Evolutionary conservation across 768 basidiomycete genomes (phyloP).

Genomic region (Termitomyces sp.): DNA sequence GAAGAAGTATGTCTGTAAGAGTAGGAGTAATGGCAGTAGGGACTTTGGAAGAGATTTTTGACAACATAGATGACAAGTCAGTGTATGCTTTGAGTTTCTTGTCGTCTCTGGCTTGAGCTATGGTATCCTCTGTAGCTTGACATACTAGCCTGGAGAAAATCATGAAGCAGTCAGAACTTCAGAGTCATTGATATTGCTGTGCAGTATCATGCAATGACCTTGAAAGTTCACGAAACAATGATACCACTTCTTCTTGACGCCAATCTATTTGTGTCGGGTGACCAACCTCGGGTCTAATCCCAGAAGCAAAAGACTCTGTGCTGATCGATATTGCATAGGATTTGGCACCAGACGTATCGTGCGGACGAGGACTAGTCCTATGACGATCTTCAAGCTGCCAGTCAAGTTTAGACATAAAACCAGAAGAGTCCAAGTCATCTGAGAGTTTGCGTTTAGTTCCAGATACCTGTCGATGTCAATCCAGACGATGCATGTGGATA

Average conservation of each 20-base stretch:
- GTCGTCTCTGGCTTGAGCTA: conserved; percentile 40
- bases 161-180: not conserved
- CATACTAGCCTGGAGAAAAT: conserved; percentile 37
- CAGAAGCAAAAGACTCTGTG: not conserved
- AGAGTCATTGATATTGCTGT: conserved; percentile 5
- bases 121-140: conserved; percentile 40
- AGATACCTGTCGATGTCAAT: conserved; percentile 6
- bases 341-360: not conserved
- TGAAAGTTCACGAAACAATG: conserved; percentile 39
- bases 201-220: conserved; percentile 27
- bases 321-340: not conserved
- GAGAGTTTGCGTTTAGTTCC: conserved; percentile 10
- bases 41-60: conserved; percentile 40
- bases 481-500: not conserved
- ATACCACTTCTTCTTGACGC: conserved; percentile 23
- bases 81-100: conserved; percentile 47
- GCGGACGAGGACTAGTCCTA: not conserved
- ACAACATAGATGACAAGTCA: conserved; percentile 44
- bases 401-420: not conserved
- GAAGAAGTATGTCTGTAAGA: conserved; percentile 41
- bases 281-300: conserved; percentile 1
- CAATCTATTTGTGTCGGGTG: conserved; percentile 1
- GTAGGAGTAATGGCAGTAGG: conserved; percentile 41
- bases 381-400: not conserved
- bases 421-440: not conserved